These are phyloP conservation scores for Entomortierella lignicola DNA, from an alignment of 192 early-diverging fungal genomes.

Conservation along the genomic window DNA sequence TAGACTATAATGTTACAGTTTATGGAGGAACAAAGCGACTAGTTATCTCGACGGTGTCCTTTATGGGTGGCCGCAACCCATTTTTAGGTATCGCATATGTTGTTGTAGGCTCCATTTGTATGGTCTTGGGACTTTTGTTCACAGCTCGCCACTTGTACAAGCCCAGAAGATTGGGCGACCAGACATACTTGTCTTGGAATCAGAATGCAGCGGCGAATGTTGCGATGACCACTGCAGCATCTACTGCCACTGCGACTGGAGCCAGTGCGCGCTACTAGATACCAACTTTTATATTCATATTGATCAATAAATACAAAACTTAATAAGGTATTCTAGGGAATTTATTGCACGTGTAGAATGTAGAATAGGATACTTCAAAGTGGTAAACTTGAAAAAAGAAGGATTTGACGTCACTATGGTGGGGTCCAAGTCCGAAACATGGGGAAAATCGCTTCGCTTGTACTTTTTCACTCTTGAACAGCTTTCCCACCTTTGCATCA, in stretches of 20 bases:
- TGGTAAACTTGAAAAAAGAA: no score
- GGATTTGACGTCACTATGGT: no score
- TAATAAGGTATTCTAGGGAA: no score
- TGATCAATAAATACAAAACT: neutral
- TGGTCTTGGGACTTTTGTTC: constrained; percentile 89
- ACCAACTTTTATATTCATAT: neutral
- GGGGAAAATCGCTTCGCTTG: constrained; percentile 23
- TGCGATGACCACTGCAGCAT: constrained; percentile 22
- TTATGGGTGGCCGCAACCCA: constrained; percentile 97
- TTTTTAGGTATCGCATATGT: constrained; percentile 97
- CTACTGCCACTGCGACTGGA: constrained; percentile 38
- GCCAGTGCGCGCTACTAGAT: constrained; percentile 36
- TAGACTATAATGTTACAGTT: constrained; percentile 85
- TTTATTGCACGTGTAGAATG: no score
- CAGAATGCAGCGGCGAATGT: constrained; percentile 34
- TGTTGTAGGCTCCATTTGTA: constrained; percentile 91
- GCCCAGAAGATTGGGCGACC: constrained; percentile 97
- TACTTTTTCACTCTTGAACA: constrained; percentile 24
- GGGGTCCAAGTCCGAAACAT: no score
- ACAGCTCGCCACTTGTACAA: constrained; percentile 91
- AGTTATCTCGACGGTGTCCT: constrained; percentile 93
- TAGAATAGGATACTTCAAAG: no score
- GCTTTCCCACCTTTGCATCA: neutral
- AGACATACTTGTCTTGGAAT: constrained; percentile 98
- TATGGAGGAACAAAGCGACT: constrained; percentile 97